Evolutionary conservation across 495 filamentous ascomycete genomes (phyloP).

Genomic region (Aspergillus bertholletiae): DNA sequence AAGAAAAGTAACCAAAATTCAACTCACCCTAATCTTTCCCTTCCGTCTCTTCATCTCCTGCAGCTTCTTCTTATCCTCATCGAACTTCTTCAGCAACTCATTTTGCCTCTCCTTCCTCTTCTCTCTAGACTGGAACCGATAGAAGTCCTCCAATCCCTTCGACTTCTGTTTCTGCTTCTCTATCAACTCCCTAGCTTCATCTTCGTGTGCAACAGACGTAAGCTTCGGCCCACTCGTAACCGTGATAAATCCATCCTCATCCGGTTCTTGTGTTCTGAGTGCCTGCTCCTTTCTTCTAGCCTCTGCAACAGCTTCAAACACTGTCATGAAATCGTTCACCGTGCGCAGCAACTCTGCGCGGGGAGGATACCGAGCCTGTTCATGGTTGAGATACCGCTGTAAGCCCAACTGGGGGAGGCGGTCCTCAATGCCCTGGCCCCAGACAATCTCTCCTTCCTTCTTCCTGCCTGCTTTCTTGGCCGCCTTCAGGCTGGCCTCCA

Average conservation of each 20-base stretch:
- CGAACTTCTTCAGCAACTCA: constrained; percentile 55
- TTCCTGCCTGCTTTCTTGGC: constrained; percentile 59
- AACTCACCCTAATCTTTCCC: constrained; percentile 46
- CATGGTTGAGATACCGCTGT: constrained; percentile 56
- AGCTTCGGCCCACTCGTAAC: constrained; percentile 72
- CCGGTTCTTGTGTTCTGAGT: constrained; percentile 67
- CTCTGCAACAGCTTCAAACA: constrained; percentile 64
- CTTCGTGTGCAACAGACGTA: constrained; percentile 68
- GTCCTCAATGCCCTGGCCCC: constrained; percentile 60
- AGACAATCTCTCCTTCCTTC: constrained; percentile 46
- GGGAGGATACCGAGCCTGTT: constrained; percentile 66
- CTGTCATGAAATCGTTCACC: constrained; percentile 78
- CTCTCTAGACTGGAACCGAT: constrained; percentile 90
- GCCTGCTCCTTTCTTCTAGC: constrained; percentile 60
- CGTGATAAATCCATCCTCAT: constrained; percentile 94
- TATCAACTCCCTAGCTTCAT: constrained; percentile 68
- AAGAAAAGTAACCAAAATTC: background rate
- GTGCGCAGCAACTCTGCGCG: constrained; percentile 58
- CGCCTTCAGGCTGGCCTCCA: constrained; percentile 68
- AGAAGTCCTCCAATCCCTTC: constrained; percentile 73
- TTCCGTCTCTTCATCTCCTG: constrained; percentile 48
- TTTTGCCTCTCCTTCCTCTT: constrained; percentile 78
- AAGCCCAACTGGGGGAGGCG: constrained; percentile 56
- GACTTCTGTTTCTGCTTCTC: constrained; percentile 71
- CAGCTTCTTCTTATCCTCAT: constrained; percentile 53